Base-by-base conservation (phyloP, 495 filamentous ascomycete genomes). In the Poronia punctata region DNA sequence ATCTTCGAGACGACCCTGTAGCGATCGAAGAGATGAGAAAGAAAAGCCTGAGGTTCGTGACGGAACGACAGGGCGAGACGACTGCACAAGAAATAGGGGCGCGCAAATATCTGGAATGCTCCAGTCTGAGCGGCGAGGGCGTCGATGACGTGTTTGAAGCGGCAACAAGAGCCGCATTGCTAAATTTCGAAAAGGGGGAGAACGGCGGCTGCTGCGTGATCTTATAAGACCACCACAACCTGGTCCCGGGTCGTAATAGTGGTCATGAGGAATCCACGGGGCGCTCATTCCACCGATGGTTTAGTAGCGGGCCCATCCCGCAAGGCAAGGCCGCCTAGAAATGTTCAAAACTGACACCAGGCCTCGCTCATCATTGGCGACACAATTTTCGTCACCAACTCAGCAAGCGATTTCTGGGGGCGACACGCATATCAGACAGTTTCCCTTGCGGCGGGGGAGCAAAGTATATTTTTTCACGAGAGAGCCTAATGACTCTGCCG, bases 61-160 rank as follows among this genome's bases (percentile, higher is more conserved):
- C 82, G 8, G 64, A 79, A 21, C 81, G 82, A 43, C 83, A 92
- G 51, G 92, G 87, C 40, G 82, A 82, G 38, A 79, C 83, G 25
- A 83, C 82, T 20, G 86, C 84, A 27, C 77, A 84, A 36, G 79
- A 88, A 43, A 84, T 96, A 53, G 88, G 90, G 28, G 92, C 90
- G 36, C 75, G 86, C 49, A 95, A 95, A 66, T 99, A 99, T 52
- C 81, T 99, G 34, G 92, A 99, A 59, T 99, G 92, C 66, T 96
- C 89, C 4, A 90, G 85, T 21, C 64, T 99, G 49, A 95, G 86
- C n/a, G 92, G 92, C 34, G 93, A 99, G 57, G 92, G 92, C 9
- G 92, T 99, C 16, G 92, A 99, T 61, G 92, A 99, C 64, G 92
- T 99, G 9, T 99, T 99, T 56, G 92, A 99, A 60, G 92, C 92